Evolutionary conservation across 345 rosid species (phyloP).

Genomic region (Citrus medica): DNA sequence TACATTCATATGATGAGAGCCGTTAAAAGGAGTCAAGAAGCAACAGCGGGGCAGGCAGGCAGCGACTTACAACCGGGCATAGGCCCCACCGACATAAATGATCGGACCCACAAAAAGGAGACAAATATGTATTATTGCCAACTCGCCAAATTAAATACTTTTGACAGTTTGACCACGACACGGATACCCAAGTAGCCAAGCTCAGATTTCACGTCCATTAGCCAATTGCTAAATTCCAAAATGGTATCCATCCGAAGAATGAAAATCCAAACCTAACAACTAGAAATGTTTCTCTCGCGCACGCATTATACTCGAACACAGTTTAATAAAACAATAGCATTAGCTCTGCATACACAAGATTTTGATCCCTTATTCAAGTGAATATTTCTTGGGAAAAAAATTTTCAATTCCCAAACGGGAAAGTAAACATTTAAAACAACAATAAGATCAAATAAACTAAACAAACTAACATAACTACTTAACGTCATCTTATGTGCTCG

Average conservation of each 20-base stretch:
- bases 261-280: neutral
- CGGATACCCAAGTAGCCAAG: neutral
- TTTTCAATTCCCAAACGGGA: neutral
- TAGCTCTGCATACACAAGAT: neutral
- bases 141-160: conserved; percentile 10
- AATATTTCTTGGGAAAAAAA: neutral
- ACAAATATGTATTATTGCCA: conserved; percentile 6
- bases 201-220: neutral
- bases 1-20: neutral
- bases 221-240: neutral
- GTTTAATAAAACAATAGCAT: neutral
- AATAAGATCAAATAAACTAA: neutral
- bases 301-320: neutral
- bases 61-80: neutral
- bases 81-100: neutral
- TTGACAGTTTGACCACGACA: conserved; percentile 14
- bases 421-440: conserved; percentile 9
- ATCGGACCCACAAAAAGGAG: neutral
- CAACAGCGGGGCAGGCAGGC: neutral
- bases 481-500: conserved; percentile 10
- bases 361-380: neutral
- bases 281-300: neutral
- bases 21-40: neutral
- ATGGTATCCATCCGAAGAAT: too few species aligned
- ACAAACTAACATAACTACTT: neutral